Base-by-base conservation (phyloP, 768 basidiomycete species). In the Psilocybe tampanensis region DNA sequence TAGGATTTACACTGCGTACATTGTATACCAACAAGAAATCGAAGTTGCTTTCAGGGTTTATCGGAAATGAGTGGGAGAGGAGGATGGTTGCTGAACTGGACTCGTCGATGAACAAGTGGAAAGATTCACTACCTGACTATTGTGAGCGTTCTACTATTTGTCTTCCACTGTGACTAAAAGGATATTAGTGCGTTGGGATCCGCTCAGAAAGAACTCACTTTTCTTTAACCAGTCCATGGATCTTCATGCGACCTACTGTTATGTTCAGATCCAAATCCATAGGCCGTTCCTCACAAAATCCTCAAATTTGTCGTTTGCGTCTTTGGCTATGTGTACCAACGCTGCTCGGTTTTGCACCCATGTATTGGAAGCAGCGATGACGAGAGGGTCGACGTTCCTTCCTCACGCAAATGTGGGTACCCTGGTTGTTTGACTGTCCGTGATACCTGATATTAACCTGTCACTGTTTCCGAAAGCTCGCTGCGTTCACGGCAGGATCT, bases 11-110 rank as follows among this genome's bases (percentile, higher is more conserved):
- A 0, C 66, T 89, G 44, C 75, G 86, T n/a, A 88, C 87, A 0
- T 82, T 90, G 89, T 94, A 94, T 67, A 86, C 90, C 18, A 90
- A 90, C 62, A 90, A 89, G 66, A 89, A 87, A 63, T 83, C 84
- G 0, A 87, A 88, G 63, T 70, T 84, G 5, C 68, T 83, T 1
- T 76, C 89, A 3, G 88, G 88, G 11, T 82, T 85, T 59, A 80
- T 81, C 2, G 85, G 84, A 1, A 53, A 72, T 56, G 58, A 85
- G 54, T 90, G 88, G 89, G 88, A 89, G 56, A 81, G 88, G 49
- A 73, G 79, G 54, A 81, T 87, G 34, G 86, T 91, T 2, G 80
- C 86, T 5, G 86, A 89, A 56, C 70, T 92, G 0, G 88, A 92
- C 65, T 87, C 86, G 3, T 82, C 84, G 0, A 71, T 92, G 41